A percentile compares a stretch with the other conserved stretches of the same genome.
phyloP scores from a whole-genome alignment of 78 protist genomes.

The Dictyostelium capitatum region DNA sequence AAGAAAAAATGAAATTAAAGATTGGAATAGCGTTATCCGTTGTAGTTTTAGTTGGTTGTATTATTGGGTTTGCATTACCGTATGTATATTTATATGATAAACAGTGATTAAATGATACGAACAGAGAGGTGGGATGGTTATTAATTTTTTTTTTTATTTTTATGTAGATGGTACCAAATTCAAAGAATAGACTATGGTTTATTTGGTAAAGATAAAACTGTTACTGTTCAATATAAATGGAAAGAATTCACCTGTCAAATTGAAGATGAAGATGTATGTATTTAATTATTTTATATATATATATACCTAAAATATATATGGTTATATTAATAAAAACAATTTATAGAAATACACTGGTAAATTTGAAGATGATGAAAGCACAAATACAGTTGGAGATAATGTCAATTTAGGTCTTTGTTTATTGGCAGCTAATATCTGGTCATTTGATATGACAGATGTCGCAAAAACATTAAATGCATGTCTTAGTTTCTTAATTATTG shows the following conservation, averaged over 20 bases:
- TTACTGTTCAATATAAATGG: slow-evolving; percentile 23
- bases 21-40: slow-evolving; percentile 53
- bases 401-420: too few species aligned
- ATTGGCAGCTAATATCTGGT: too few species aligned
- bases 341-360: too few species aligned
- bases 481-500: slow-evolving; percentile 53
- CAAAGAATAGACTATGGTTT: too few species aligned
- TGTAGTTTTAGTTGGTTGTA: slow-evolving; percentile 34
- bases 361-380: too few species aligned
- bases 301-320: too few species aligned
- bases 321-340: too few species aligned
- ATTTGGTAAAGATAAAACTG: background rate
- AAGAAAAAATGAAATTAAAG: slow-evolving; percentile 63
- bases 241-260: slow-evolving; percentile 12
- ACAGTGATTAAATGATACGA: too few species aligned
- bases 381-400: too few species aligned
- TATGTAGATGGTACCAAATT: slow-evolving; percentile 35
- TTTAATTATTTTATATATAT: background rate
- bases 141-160: too few species aligned
- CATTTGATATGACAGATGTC: background rate
- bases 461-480: slow-evolving; percentile 25
- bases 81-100: background rate
- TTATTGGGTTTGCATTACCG: slow-evolving; percentile 39
- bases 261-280: background rate
- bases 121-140: too few species aligned